Evolutionary conservation across 2,329 filamentous ascomycete species (phyloP), one percentile per base, ranked within the genome.

Genomic region (Nothophoma quercina): DNA sequence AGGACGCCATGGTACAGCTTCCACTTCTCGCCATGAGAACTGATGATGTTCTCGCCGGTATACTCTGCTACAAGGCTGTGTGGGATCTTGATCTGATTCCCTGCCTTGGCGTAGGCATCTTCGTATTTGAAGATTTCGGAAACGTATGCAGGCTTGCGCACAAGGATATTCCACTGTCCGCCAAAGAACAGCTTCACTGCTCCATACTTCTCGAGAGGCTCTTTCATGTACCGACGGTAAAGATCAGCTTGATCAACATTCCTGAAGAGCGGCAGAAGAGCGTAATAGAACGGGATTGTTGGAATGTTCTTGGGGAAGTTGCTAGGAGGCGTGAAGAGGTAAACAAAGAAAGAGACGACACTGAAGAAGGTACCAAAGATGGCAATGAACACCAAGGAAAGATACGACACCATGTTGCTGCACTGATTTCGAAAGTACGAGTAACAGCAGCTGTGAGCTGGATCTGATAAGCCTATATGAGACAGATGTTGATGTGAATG

Each of bases 161-260:
- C 75, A 9, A 82, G 65, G 3, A 82, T 68, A 38, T 79, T 81
- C 80, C 80, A 82, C 32, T 73, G 74, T 0, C 77, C 78, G 1
- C 75, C 79, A 26, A 81, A 81, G 68, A 79, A 82, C 22, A 82
- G 66, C 49, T 79, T 76, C 15, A 81, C 79, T 1, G 79, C 79
- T 4, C 80, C 76, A 36, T 76, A 71, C n/a, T 64, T 65, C 8
- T 65, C 64, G 5, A 78, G 62, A 2, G 75, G 76, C 44, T 67
- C 59, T 29, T 75, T 68, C 34, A 79, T 70, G 58, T 78, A 77
- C 42, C 62, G 52, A 10, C 57, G 62, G 58, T 76, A 79, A 5
- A 76, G 70, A 13, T 78, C 70, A 4, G 72, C 68, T 60, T 80
- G 77, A 49, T 79, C 78, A 16, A 77, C 72, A 40, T 79, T 75